Evolutionary conservation across 331 rosid species (phyloP), one percentile per base, ranked within the genome.

Genomic region (Acacia concinna): DNA sequence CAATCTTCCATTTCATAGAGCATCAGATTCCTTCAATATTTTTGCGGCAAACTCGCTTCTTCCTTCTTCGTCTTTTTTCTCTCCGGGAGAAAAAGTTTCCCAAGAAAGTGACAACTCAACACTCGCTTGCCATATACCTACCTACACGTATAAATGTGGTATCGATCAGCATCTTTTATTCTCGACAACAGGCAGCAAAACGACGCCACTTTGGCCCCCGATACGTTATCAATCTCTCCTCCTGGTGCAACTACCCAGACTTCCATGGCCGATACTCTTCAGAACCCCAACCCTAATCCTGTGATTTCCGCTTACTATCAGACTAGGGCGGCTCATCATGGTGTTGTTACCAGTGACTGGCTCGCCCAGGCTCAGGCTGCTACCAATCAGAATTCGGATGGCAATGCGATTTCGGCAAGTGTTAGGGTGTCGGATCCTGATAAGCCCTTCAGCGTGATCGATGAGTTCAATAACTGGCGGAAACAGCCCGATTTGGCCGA

Each of bases 401-500:
- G 65, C 3, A 68, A 35, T n/a, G 30, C 66, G 17, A 9, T 28
- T 2, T 9, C 76, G 67, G 85, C 46, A 18, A 27, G 47, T 49
- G 43, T 41, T 13, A 43, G 38, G 35, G 43, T 63, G 0, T 47
- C 46, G 3, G 81, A 40, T 9, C 51, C 82, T 28, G 83, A 79
- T 30, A 91, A 82, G 59, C 43, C 93, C 28, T 95, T 95, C 64
- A 76, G 96, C 20, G 97, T 95, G 7, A 93, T 90, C 59, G 87
- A 90, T n/a, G 98, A 93, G 81, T 95, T 95, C 82, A 88, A 95
- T 54, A 68, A 54, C 68, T 93, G 99, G 99, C 87, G 98, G 84
- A 91, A 87, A 41, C 96, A 91, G 82, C 99, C 98, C 57, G 96
- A 95, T 84, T 88, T 95, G 85, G 99, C 98, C 0, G 99, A 95